A percentile compares a stretch with the other conserved stretches of the same genome.
These are phyloP conservation scores for Herpetomonas samuelpessoai DNA, from an alignment of 208 protist species.

Conservation along the genomic window DNA sequence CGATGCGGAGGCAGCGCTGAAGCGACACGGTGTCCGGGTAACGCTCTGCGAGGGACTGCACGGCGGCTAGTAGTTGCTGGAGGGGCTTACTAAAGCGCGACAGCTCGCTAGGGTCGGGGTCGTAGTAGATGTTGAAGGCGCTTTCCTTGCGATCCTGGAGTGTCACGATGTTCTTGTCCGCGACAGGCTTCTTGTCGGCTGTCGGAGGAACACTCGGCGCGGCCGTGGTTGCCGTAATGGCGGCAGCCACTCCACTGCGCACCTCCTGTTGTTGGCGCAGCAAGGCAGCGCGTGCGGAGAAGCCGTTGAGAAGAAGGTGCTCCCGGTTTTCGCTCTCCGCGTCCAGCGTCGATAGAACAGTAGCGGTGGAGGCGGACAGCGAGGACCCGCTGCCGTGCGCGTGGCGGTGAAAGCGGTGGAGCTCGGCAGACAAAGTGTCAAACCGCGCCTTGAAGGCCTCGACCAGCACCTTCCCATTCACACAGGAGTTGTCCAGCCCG, in stretches of 20 bases:
- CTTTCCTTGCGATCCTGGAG: constrained; percentile 43
- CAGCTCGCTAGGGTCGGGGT: constrained; percentile 85
- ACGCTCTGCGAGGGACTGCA: constrained; percentile 63
- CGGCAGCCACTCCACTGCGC: neutral
- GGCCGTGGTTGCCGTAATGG: neutral
- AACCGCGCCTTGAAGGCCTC: constrained; percentile 57
- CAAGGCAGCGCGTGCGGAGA: constrained; percentile 53
- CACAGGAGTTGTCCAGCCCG: constrained; percentile 14
- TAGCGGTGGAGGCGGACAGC: neutral
- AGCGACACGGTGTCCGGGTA: constrained; percentile 94
- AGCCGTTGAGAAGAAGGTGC: constrained; percentile 74
- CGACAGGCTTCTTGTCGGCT: constrained; percentile 9
- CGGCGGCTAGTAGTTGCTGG: constrained; percentile 39
- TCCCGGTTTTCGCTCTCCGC: constrained; percentile 28
- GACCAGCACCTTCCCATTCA: constrained; percentile 15
- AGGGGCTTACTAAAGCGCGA: constrained; percentile 64
- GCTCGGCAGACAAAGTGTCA: constrained; percentile 56
- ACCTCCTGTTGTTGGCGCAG: constrained; percentile 31
- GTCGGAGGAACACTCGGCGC: too few species aligned
- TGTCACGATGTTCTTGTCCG: constrained; percentile 10
- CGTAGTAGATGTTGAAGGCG: constrained; percentile 91
- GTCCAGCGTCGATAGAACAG: constrained; percentile 1
- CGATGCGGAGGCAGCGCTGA: constrained; percentile 76
- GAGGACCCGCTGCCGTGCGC: neutral
- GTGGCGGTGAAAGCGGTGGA: constrained; percentile 29